Conservation (phyloP, 2,329 filamentous ascomycete genomes). For the Cercospora sp. region DNA sequence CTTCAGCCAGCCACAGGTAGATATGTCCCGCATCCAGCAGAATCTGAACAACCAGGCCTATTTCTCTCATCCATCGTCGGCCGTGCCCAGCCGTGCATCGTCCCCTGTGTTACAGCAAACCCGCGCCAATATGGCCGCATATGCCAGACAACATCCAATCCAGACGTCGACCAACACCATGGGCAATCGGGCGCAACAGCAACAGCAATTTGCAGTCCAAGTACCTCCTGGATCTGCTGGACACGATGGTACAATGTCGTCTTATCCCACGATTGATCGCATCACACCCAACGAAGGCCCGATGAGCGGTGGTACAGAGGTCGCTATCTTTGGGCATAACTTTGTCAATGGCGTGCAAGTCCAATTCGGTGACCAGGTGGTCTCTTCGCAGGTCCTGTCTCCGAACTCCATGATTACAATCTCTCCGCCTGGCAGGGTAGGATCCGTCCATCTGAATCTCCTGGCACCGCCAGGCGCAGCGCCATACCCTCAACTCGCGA, state of each 20-base stretch:
- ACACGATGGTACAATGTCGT: conserved; percentile 16
- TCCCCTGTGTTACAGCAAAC: conserved; percentile 59
- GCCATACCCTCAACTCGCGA: conserved; percentile 36
- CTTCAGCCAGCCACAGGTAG: conserved; percentile 31
- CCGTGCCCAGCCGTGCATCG: conserved; percentile 66
- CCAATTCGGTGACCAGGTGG: conserved; percentile 72
- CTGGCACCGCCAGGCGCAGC: conserved; percentile 40
- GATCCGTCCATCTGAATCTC: conserved; percentile 70
- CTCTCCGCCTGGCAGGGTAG: conserved; percentile 69
- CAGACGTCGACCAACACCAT: conserved; percentile 34
- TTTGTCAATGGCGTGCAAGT: conserved; percentile 80
- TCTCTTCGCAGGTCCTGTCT: conserved; percentile 75
- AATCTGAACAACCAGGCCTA: conserved; percentile 33
- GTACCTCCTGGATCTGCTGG: conserved; percentile 20
- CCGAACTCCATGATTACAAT: conserved; percentile 75
- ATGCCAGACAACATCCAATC: conserved; percentile 34
- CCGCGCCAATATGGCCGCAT: conserved; percentile 39
- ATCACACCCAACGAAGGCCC: conserved; percentile 82
- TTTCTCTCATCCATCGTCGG: conserved; percentile 37
- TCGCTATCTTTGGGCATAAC: conserved; percentile 77
- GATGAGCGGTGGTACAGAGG: conserved; percentile 79
- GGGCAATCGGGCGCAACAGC: conserved; percentile 17
- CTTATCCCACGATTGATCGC: conserved; percentile 19
- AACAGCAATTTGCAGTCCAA: conserved; percentile 22
- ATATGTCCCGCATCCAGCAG: conserved; percentile 29